phyloP scores from a whole-genome alignment of 2,329 filamentous ascomycete genomes.

The Domatiomyces catenatus region DNA sequence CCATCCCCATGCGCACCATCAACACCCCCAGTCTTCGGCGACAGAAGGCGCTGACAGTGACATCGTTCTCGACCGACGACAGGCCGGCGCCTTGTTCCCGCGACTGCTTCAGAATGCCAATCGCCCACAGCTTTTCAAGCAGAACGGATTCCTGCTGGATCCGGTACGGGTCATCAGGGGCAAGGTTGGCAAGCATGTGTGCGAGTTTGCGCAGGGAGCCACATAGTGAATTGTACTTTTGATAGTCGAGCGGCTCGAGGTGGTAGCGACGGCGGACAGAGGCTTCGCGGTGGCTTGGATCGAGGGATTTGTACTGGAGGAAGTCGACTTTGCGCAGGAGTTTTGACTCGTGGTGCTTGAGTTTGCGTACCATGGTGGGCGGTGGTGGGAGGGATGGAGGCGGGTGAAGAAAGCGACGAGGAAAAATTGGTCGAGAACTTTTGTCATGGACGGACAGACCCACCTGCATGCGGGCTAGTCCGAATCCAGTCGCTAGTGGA shows the following conservation, averaged over 20 bases:
- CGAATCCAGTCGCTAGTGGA: too few species aligned
- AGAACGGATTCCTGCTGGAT: constrained; percentile 74
- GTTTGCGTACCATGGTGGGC: constrained; percentile 69
- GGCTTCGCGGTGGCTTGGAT: constrained; percentile 62
- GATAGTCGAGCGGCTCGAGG: constrained; percentile 78
- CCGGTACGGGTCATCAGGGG: constrained; percentile 61
- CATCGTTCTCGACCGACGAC: constrained; percentile 62
- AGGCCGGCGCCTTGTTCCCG: constrained; percentile 61
- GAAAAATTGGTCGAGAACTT: background rate
- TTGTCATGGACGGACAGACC: background rate
- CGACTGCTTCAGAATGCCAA: constrained; percentile 64
- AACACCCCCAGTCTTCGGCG: constrained; percentile 71
- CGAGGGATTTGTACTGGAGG: constrained; percentile 80
- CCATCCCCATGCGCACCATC: constrained; percentile 83
- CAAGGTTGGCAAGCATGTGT: constrained; percentile 68
- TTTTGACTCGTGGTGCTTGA: constrained; percentile 94
- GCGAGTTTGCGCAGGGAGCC: constrained; percentile 79
- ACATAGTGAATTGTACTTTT: constrained; percentile 49
- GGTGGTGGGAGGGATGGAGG: background rate
- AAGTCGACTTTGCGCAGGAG: constrained; percentile 87
- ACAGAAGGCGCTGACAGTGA: constrained; percentile 81
- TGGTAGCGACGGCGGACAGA: constrained; percentile 70
- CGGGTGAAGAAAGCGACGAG: background rate
- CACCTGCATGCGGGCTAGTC: background rate
- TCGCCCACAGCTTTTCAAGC: constrained; percentile 81